These are phyloP conservation scores for Rhododendron simsii DNA, from an alignment of 148 eudicot genomes.

Conservation along the genomic window DNA sequence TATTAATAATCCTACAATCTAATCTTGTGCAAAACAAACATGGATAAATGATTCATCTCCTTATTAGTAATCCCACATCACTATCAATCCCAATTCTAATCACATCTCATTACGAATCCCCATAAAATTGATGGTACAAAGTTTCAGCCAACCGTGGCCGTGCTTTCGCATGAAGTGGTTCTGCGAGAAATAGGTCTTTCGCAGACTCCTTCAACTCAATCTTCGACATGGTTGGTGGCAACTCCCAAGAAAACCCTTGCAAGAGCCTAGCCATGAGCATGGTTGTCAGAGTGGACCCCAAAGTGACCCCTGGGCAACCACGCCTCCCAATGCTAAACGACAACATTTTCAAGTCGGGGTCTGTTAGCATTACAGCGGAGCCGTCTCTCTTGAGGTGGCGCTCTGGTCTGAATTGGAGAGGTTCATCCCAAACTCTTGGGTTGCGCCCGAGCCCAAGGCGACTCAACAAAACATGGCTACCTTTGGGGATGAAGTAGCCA, in stretches of 20 bases:
- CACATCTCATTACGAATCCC: too few relatives aligned
- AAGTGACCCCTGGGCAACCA: neutral
- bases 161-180: neutral
- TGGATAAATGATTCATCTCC: too few relatives aligned
- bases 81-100: too few relatives aligned
- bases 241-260: neutral
- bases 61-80: too few relatives aligned
- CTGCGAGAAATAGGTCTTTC: neutral
- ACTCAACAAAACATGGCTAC: conserved; percentile 28
- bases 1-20: too few relatives aligned
- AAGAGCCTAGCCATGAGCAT: conserved; percentile 1
- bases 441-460: conserved; percentile 29
- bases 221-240: neutral
- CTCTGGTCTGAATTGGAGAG: conserved; percentile 25
- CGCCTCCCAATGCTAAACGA: conserved; percentile 25
- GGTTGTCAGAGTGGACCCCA: neutral
- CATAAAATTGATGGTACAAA: neutral
- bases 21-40: too few relatives aligned
- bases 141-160: conserved; percentile 4
- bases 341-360: conserved; percentile 13
- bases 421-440: conserved; percentile 29
- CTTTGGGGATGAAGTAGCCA: conserved; percentile 34
- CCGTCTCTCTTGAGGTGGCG: conserved; percentile 22
- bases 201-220: neutral
- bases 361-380: conserved; percentile 10